phyloP scores from a whole-genome alignment of 2,329 filamentous ascomycete genomes.

The Leptographium lundbergii region DNA sequence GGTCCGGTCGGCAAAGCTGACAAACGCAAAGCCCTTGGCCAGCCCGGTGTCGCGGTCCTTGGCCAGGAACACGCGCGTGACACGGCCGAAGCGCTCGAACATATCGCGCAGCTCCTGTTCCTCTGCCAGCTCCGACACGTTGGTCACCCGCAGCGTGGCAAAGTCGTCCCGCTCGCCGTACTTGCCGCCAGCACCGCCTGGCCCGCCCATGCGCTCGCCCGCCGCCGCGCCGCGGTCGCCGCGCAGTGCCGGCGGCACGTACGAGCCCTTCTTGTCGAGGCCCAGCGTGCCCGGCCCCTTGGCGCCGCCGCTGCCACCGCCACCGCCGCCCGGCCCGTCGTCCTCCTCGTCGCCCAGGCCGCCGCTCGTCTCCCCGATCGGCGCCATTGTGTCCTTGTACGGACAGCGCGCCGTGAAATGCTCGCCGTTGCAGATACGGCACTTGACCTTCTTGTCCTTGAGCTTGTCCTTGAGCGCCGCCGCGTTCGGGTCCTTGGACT shows the following conservation, averaged over 20 bases:
- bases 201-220: conserved; percentile 49
- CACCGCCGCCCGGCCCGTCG: conserved; percentile 34
- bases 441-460: conserved; percentile 99
- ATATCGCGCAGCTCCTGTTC: conserved; percentile 91
- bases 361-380: conserved; percentile 52
- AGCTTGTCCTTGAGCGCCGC: conserved; percentile 69
- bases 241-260: conserved; percentile 87
- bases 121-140: conserved; percentile 96
- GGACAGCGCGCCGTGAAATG: conserved; percentile 99
- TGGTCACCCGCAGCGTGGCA: conserved; percentile 92
- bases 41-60: conserved; percentile 94
- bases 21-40: conserved; percentile 98
- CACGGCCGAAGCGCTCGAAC: conserved; percentile 94
- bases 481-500: conserved; percentile 60
- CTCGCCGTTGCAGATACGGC: conserved; percentile 95
- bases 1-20: conserved; percentile 81
- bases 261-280: conserved; percentile 58
- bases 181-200: conserved; percentile 49
- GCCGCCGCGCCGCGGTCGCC: conserved; percentile 56
- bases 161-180: conserved; percentile 89
- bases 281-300: conserved; percentile 43
- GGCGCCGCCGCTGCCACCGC: conserved; percentile 30
- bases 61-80: conserved; percentile 93
- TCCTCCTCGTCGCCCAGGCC: conserved; percentile 46
- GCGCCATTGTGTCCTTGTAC: conserved; percentile 99